These are phyloP conservation scores for Rhodotorula glutinis DNA, from an alignment of 1,284 basidiomycete species.

Conservation along the genomic window DNA sequence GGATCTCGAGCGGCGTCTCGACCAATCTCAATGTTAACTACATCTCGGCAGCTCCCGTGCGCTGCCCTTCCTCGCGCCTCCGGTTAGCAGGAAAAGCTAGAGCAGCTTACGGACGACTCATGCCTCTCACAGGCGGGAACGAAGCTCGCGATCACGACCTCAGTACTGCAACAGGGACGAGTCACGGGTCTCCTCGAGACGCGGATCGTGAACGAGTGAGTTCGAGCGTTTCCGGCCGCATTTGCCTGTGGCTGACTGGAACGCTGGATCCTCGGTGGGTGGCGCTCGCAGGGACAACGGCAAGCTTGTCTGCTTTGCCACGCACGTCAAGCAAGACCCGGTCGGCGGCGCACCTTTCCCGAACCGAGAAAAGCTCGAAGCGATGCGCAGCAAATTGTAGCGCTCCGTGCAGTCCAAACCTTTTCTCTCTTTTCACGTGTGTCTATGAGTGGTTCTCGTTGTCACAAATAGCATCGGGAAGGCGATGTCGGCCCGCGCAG, in stretches of 20 bases:
- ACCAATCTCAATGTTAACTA: slow-evolving; percentile 32
- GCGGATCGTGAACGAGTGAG: slow-evolving; percentile 25
- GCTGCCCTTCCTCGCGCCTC: not conserved
- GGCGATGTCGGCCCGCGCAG: too few species aligned
- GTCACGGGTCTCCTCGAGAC: slow-evolving; percentile 26
- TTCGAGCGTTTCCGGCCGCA: not conserved
- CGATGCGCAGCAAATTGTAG: not conserved
- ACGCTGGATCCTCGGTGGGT: too few species aligned
- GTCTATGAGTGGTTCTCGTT: too few species aligned
- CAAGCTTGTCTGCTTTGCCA: slow-evolving; percentile 22
- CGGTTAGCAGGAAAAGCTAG: too few species aligned
- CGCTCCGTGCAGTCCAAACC: not conserved
- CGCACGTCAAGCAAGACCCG: slow-evolving; percentile 34
- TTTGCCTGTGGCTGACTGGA: too few species aligned
- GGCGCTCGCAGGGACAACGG: slow-evolving; percentile 14
- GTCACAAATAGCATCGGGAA: too few species aligned
- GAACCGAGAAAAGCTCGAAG: not conserved
- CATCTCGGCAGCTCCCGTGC: slow-evolving; percentile 28
- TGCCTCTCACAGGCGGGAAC: slow-evolving; percentile 27
- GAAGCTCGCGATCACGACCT: slow-evolving; percentile 15
- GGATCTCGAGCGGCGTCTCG: slow-evolving; percentile 28
- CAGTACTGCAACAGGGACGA: slow-evolving; percentile 27
- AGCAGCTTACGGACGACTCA: too few species aligned
- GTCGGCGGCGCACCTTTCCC: slow-evolving; percentile 2
- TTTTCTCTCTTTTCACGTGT: too few species aligned